Base-by-base conservation (phyloP, 805 yeast genomes). In the Kodamaea laetipori region DNA sequence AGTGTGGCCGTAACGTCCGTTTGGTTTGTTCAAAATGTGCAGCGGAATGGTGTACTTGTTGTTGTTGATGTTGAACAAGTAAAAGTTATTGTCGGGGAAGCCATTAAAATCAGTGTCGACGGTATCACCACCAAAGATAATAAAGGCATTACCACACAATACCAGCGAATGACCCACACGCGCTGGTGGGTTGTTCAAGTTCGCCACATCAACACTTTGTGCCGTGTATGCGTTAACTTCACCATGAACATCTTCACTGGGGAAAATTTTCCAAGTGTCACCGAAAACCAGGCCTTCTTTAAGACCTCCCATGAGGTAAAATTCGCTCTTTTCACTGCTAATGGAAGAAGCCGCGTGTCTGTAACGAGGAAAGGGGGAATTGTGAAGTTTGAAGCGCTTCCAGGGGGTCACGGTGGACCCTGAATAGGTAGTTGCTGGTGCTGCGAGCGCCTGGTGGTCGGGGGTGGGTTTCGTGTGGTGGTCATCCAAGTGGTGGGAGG, bases 51-150 rank as follows among this genome's bases (percentile, higher is more conserved):
- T 70, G 51, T 70, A 71, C 55, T 71, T 71, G 51, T 58, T 51
- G 57, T 69, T 69, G 57, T 69, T 71, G 55, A 48, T 78, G 76
- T 49, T 96, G 69, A 94, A 85, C 55, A 94, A 76, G 63, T 94
- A 94, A 47, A 94, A 71, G 59, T 86, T 88, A 65, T 92, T 90
- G 66, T 94, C 99, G 51, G 95, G 82, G 44, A 79, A 81, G 4
- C 89, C 89, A 39, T 75, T 74, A 38, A 77, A 77, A 57, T 85
- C 89, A 26, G 90, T 84, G 39, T 82, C 85, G 30, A 82, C 86
- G 1, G 98, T 94, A 61, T 94, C 99, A 56, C 99, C 99, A 26
- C 98, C 99, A 65, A 88, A 92, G 10, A 94, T 80, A 35, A 94
- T 90, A 57, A 84, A 94, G 1, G 98, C 98, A 58, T 90, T 92